A percentile compares a stretch with the other conserved stretches of the same genome.
phyloP scores from a whole-genome alignment of 768 basidiomycete species.

The Coprinopsis marcescibilis region DNA sequence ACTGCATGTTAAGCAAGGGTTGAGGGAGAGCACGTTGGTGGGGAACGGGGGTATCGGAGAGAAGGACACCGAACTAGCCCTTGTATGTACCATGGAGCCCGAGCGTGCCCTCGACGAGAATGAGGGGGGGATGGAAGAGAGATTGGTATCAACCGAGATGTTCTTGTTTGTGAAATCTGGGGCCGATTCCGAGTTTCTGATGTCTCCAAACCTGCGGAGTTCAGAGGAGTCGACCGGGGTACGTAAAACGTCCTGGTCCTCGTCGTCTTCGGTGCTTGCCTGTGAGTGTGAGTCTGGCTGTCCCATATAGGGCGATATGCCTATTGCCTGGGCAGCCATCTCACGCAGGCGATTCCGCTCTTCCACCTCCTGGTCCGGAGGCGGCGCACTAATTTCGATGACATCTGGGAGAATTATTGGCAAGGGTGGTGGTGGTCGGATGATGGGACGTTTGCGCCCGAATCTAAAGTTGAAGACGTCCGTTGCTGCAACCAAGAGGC shows the following conservation, averaged over 20 bases:
- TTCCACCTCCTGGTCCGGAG: conserved; percentile 56
- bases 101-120: conserved; percentile 28
- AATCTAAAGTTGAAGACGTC: conserved; percentile 46
- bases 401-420: conserved; percentile 57
- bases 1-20: conserved; percentile 46
- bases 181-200: conserved; percentile 12
- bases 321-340: conserved; percentile 72
- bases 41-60: conserved; percentile 56
- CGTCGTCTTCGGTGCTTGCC: conserved; percentile 34
- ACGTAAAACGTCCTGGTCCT: conserved; percentile 23
- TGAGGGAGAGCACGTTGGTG: conserved; percentile 44
- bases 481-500: conserved; percentile 48
- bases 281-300: conserved; percentile 32
- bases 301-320: conserved; percentile 51
- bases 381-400: conserved; percentile 60
- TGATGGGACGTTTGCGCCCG: conserved; percentile 37
- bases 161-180: conserved; percentile 22
- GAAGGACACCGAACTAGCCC: conserved; percentile 31
- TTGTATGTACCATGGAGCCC: conserved; percentile 33
- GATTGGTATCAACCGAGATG: conserved; percentile 22
- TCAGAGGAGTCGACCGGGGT: conserved; percentile 15
- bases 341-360: conserved; percentile 73
- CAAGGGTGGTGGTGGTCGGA: conserved; percentile 26
- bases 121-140: conserved; percentile 12
- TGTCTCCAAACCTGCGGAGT: conserved; percentile 11